These are phyloP conservation scores for Volvox carteri DNA, from an alignment of 163 green algal genomes.

Conservation along the genomic window DNA sequence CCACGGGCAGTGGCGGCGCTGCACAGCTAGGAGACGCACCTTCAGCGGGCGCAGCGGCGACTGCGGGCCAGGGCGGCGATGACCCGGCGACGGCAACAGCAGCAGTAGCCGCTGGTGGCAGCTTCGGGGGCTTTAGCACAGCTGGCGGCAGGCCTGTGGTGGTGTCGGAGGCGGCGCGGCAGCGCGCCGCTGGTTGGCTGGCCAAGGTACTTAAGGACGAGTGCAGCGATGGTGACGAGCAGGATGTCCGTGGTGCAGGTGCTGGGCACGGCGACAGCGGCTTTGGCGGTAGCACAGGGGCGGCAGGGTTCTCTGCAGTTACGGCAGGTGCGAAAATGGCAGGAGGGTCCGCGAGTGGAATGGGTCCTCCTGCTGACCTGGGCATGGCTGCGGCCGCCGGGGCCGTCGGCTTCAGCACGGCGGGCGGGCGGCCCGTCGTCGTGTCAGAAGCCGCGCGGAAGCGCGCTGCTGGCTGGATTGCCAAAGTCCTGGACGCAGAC, in stretches of 20 bases:
- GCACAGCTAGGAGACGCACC: neutral
- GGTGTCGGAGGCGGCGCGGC: neutral
- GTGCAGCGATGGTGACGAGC: too few relatives aligned
- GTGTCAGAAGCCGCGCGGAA: slow-evolving; percentile 16
- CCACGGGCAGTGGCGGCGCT: neutral
- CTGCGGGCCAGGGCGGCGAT: neutral
- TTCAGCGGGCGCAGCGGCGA: neutral
- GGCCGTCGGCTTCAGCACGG: slow-evolving; percentile 4
- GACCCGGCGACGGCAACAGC: neutral
- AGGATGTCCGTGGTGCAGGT: neutral
- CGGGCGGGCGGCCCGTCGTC: neutral
- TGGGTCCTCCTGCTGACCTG: neutral
- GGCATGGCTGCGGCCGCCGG: too few relatives aligned
- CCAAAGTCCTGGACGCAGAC: neutral
- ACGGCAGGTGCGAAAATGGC: neutral
- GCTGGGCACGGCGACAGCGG: too few relatives aligned
- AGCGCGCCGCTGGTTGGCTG: slow-evolving; percentile 14
- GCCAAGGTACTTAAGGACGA: neutral
- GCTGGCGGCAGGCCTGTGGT: neutral
- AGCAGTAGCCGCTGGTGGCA: neutral
- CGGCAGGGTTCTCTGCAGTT: too few relatives aligned
- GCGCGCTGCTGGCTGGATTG: neutral
- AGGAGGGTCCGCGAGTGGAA: neutral
- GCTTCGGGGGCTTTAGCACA: slow-evolving; percentile 16
- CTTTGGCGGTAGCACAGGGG: too few relatives aligned